phyloP scores from a whole-genome alignment of 345 rosid genomes.

The Camelina neglecta region DNA sequence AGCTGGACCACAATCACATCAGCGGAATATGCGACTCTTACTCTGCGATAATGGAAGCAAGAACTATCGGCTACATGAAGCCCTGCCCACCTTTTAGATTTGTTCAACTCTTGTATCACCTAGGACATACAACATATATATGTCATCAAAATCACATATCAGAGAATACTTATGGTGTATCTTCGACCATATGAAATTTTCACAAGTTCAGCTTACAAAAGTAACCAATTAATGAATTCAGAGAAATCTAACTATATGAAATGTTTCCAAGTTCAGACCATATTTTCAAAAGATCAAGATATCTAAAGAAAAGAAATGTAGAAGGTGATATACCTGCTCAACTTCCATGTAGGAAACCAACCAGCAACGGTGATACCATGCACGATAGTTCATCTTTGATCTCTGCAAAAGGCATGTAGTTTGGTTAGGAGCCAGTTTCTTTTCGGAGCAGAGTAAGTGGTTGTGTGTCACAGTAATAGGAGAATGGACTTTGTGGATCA shows the following conservation, averaged over 20 bases:
- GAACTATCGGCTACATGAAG: constrained; percentile 88
- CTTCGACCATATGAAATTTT: constrained; percentile 8
- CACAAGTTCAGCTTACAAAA: constrained; percentile 25
- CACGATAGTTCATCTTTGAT: constrained; percentile 96
- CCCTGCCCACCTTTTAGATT: constrained; percentile 75
- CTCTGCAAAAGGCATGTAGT: constrained; percentile 53
- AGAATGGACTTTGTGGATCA: constrained; percentile 26
- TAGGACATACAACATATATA: constrained; percentile 40
- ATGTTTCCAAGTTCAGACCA: constrained; percentile 1
- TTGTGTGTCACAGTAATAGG: neutral
- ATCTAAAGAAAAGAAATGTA: constrained; percentile 11
- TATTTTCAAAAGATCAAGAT: constrained; percentile 2
- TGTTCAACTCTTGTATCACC: constrained; percentile 75
- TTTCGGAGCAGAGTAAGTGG: neutral
- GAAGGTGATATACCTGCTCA: constrained; percentile 60
- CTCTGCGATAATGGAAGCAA: constrained; percentile 87
- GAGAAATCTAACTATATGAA: constrained; percentile 3
- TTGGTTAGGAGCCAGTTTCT: constrained; percentile 9
- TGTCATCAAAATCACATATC: neutral
- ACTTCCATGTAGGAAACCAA: constrained; percentile 76
- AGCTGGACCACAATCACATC: constrained; percentile 8
- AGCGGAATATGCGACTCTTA: constrained; percentile 43
- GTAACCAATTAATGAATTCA: constrained; percentile 10
- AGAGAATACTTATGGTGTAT: constrained; percentile 14
- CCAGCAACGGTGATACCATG: constrained; percentile 99